Percentiles rank a stretch among this genome's conserved stretches.
Conservation (phyloP, 805 yeast species). For the Saitoella complicata region DNA sequence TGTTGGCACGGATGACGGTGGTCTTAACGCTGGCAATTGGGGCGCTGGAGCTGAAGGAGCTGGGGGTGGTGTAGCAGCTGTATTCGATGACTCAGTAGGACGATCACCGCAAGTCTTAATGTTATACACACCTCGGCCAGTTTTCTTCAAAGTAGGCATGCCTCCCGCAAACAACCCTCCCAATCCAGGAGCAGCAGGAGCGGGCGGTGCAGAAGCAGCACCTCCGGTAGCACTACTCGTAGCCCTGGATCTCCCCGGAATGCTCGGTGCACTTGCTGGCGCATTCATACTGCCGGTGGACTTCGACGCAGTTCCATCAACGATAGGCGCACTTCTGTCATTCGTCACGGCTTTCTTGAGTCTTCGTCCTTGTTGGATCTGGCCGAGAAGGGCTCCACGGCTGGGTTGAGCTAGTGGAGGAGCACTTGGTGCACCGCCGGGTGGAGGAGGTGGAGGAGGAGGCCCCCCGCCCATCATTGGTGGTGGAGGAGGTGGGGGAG, state of each 20-base stretch:
- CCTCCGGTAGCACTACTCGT: slow-evolving; percentile 9
- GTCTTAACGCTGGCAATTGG: neutral
- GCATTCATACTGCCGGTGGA: slow-evolving; percentile 1
- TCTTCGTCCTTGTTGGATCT: slow-evolving; percentile 54
- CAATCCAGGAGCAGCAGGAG: slow-evolving; percentile 21
- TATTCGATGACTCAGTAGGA: neutral
- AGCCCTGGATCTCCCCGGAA: slow-evolving; percentile 6
- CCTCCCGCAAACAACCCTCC: slow-evolving; percentile 68
- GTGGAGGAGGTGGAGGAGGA: too few species aligned
- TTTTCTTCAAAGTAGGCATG: slow-evolving; percentile 50
- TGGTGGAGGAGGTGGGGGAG: too few species aligned
- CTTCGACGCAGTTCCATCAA: slow-evolving; percentile 24
- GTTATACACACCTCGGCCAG: slow-evolving; percentile 18
- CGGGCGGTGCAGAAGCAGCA: slow-evolving; percentile 15
- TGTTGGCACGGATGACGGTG: slow-evolving; percentile 1
- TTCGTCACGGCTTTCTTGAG: slow-evolving; percentile 49
- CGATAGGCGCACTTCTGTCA: slow-evolving; percentile 47
- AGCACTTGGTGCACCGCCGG: too few species aligned
- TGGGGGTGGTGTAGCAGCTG: slow-evolving; percentile 3
- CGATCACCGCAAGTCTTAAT: neutral
- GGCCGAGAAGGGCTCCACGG: slow-evolving; percentile 41
- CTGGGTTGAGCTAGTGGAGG: too few species aligned
- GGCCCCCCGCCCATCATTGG: too few species aligned
- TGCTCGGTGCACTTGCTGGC: slow-evolving; percentile 5
- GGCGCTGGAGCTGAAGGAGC: slow-evolving; percentile 5